Base-by-base conservation (phyloP, 805 yeast genomes). In the Yamadazyma paraphyllophila region DNA sequence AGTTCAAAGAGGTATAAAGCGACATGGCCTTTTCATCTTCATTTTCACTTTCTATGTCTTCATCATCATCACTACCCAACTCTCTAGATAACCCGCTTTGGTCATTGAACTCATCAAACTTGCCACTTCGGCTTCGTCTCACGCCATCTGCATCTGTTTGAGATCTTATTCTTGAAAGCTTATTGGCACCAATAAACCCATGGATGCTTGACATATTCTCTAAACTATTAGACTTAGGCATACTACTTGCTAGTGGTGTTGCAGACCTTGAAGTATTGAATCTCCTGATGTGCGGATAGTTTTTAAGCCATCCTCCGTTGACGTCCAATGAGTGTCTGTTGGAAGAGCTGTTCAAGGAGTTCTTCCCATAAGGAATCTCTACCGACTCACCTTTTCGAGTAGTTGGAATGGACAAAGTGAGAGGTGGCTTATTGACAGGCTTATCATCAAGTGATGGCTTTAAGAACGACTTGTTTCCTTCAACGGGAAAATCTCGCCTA, bases 371-470 rank as follows among this genome's bases (percentile, higher is more conserved):
- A 2, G 85, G 84, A 24, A 88, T 86, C 57, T 87, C 94, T 2
- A 86, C 78, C 0, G 92, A 78, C 54, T 83, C 94, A 6, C 95
- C 95, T 32, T 80, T 78, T 52, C 90, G 65, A 0, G 92, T 85
- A 0, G 94, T 86, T 0, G 95, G 91, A 41, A 88, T 87, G 0
- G 95, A 86, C 83, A 87, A 79, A 57, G 48, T 50, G 67, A 76
- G 64, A 1, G 74, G 73, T 0, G 69, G 64, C 41, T 43, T 44
- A 29, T 11, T 27, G 12, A 16, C 17, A 10, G 43, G 20, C 4
- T 14, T 38, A 11, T 44, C 43, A 16, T 33, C 35, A 12, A 36
- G 42, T 15, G 30, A 11, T 29, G 46, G 41, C 37, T 40, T 42
- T 26, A 40, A 17, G 31, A 36, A 41, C n/a, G 35, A 10, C 37